These are phyloP conservation scores for Moricandia arvensis DNA, from an alignment of 345 rosid genomes.

Conservation along the genomic window DNA sequence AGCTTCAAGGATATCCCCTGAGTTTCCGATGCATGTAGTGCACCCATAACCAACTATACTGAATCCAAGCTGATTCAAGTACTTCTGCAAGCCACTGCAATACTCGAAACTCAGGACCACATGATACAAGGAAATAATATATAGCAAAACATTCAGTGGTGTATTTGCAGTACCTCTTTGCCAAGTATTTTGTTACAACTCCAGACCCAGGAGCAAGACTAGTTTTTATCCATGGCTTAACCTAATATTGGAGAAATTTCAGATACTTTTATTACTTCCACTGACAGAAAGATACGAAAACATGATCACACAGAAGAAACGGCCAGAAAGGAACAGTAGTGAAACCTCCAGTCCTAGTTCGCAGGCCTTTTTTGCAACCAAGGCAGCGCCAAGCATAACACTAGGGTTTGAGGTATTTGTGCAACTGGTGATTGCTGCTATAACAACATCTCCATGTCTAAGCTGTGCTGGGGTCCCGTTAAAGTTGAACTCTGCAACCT, in stretches of 20 bases:
- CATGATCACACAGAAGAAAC: not conserved
- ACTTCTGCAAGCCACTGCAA: conserved; percentile 79
- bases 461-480: conserved; percentile 66
- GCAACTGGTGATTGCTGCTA: conserved; percentile 97
- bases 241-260: conserved; percentile 44
- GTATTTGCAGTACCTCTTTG: conserved; percentile 52
- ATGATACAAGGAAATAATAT: not conserved
- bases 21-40: conserved; percentile 94
- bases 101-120: conserved; percentile 6
- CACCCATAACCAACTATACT: conserved; percentile 89
- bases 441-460: conserved; percentile 86
- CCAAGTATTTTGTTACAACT: conserved; percentile 85
- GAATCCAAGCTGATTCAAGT: conserved; percentile 79
- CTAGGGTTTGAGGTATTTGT: conserved; percentile 96
- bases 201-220: conserved; percentile 99
- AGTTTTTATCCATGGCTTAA: conserved; percentile 84
- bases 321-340: conserved; percentile 12
- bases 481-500: conserved; percentile 65
- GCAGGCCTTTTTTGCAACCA: conserved; percentile 94
- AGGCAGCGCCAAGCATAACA: conserved; percentile 95
- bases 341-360: conserved; percentile 82
- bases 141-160: conserved; percentile 14
- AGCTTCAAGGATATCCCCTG: conserved; percentile 81
- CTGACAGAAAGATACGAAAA: not conserved
- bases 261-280: not conserved